Percentiles rank a stretch among this genome's conserved stretches.
phyloP scores from a whole-genome alignment of 2,329 filamentous ascomycete genomes.

The Herpomyces periplanetae region DNA sequence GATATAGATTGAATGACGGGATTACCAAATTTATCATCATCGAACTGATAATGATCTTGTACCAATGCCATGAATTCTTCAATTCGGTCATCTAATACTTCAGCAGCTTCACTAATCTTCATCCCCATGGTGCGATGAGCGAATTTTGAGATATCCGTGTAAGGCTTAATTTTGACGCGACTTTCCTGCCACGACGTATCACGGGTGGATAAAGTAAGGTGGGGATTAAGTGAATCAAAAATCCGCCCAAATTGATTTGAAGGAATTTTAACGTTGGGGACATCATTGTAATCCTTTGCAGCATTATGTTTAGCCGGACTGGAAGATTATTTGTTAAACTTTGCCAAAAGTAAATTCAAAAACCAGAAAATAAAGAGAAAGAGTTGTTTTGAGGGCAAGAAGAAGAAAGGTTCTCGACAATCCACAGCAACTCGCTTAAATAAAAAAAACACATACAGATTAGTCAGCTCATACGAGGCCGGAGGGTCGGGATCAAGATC shows the following conservation, averaged over 20 bases:
- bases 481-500: too few species aligned
- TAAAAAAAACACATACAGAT: too few species aligned
- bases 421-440: too few species aligned
- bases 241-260: constrained; percentile 20
- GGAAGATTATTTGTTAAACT: constrained; percentile 13
- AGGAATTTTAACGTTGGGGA: constrained; percentile 7
- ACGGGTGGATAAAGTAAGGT: constrained; percentile 24
- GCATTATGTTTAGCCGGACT: constrained; percentile 8
- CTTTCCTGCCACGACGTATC: constrained; percentile 29
- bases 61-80: constrained; percentile 45
- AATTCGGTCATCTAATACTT: constrained; percentile 76
- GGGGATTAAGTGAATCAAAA: constrained; percentile 40
- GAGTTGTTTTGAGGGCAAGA: too few species aligned
- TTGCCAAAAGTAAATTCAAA: too few species aligned
- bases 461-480: too few species aligned
- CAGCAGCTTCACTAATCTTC: constrained; percentile 67
- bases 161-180: constrained; percentile 45
- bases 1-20: constrained; percentile 46
- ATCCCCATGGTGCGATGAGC: constrained; percentile 71
- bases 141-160: constrained; percentile 62
- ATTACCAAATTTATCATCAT: constrained; percentile 48
- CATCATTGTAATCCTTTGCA: constrained; percentile 7
- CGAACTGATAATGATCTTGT: constrained; percentile 29
- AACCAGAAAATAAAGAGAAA: too few species aligned
- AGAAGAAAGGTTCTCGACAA: too few species aligned